Evolutionary conservation across 169 alveolate species (phyloP).

Genomic region (Eimeria praecox): DNA sequence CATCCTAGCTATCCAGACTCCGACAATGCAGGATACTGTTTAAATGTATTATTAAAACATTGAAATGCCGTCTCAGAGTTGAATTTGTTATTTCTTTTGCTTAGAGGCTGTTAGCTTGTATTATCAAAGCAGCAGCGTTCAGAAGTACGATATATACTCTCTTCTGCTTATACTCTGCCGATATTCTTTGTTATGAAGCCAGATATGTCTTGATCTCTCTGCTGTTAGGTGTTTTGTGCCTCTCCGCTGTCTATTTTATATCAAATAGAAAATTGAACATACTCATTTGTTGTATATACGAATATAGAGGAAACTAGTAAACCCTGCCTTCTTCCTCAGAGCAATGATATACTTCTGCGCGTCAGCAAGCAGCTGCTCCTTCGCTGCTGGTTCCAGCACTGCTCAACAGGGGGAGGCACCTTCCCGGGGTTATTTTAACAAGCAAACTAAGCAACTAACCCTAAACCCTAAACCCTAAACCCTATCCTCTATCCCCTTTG

Average conservation of each 20-base stretch:
- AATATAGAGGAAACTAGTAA: too few relatives aligned
- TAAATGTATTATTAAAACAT: neutral
- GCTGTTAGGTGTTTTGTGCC: too few relatives aligned
- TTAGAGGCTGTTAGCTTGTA: neutral
- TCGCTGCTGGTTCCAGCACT: neutral
- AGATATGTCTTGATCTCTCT: too few relatives aligned
- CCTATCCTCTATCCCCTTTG: neutral
- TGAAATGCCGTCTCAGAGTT: neutral
- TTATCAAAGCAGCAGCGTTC: neutral
- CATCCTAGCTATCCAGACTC: neutral
- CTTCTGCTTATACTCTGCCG: too few relatives aligned
- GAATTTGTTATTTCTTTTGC: neutral
- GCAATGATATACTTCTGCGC: neutral
- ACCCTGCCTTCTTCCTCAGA: neutral
- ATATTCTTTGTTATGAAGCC: too few relatives aligned
- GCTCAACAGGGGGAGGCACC: neutral
- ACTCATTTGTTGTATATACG: too few relatives aligned
- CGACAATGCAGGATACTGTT: neutral
- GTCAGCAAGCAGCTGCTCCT: too few relatives aligned
- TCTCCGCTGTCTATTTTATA: too few relatives aligned
- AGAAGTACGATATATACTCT: neutral
- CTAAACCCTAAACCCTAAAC: neutral
- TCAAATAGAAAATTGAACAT: too few relatives aligned
- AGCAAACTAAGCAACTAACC: neutral
- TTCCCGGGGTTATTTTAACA: neutral